Evolutionary conservation across 1,284 basidiomycete genomes (phyloP), one percentile per base, ranked within the genome.

Genomic region (Rhodofomes roseus): DNA sequence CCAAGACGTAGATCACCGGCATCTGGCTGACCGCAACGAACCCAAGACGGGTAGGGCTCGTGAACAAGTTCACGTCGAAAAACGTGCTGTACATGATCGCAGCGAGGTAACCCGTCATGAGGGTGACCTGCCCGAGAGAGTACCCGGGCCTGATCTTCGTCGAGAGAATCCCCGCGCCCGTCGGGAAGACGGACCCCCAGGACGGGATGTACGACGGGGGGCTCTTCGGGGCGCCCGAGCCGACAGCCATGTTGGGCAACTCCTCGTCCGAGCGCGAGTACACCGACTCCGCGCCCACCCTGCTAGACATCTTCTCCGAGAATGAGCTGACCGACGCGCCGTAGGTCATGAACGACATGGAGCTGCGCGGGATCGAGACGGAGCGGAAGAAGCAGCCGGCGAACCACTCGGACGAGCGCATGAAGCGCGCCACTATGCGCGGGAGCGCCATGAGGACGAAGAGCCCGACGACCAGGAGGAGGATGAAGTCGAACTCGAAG

Each of bases 11-110:
- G 36, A 90, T 79, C 54, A 92, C 78, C 0, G 92, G 91, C 16
- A 93, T 69, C 67, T 92, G 89, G 1, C 89, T 83, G 27, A 81
- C 70, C 0, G 83, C 81, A 31, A 94, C 76, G 75, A 82, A 89
- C 0, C 89, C 92, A 37, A 77, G 68, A 1, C 84, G 80, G 4
- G 72, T 57, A 9, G 81, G 74, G 60, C 84, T 74, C 8, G 75
- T 74, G 68, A 90, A 82, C 8, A 82, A 78, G 63, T 84, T 82
- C 7, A 81, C 81, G 57, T 73, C 70, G 68, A 80, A 81, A 55
- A 86, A 74, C 0, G 76, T 73, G 9, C 79, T 79, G 62, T 81
- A 87, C 25, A 81, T 63, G 57, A 89, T 54, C 44, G 76, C 68
- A 39, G 63, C 74, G 55, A 80, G 76, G 65, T 87, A 89, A n/a